Conservation (phyloP, 2,329 filamentous ascomycete species). For the Salinomyces thailandicus region DNA sequence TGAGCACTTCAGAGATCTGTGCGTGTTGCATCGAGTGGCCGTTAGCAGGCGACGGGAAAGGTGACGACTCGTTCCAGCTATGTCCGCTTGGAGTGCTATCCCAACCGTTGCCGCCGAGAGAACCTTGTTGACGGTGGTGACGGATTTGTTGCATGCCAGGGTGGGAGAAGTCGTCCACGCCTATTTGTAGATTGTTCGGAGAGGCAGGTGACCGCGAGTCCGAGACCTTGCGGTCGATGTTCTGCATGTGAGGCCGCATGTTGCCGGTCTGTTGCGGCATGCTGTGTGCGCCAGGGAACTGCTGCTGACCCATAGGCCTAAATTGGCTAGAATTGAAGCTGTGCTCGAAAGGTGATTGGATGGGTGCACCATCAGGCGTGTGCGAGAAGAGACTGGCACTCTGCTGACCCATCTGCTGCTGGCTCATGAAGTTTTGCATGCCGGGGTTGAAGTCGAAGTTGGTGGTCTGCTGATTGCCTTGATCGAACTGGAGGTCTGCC, state of each 20-base stretch:
- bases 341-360: conserved; percentile 78
- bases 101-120: conserved; percentile 65
- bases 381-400: conserved; percentile 72
- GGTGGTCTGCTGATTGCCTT: conserved; percentile 21
- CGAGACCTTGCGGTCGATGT: conserved; percentile 52
- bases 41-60: conserved; percentile 73
- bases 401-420: conserved; percentile 45
- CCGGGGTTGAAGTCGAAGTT: conserved; percentile 34
- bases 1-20: conserved; percentile 80
- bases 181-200: conserved; percentile 61
- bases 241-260: conserved; percentile 26
- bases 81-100: conserved; percentile 68
- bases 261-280: conserved; percentile 21
- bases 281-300: conserved; percentile 33
- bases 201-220: conserved; percentile 72
- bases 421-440: conserved; percentile 39
- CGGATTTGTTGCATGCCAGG: conserved; percentile 33
- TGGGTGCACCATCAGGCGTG: conserved; percentile 82
- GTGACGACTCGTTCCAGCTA: conserved; percentile 74
- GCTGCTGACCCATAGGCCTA: conserved; percentile 44
- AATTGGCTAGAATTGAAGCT: conserved; percentile 68
- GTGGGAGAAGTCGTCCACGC: conserved; percentile 38
- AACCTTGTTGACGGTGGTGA: conserved; percentile 41
- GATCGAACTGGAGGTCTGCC: conserved; percentile 52
- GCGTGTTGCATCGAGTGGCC: conserved; percentile 51